Conservation (phyloP, 495 filamentous ascomycete genomes). For the Thozetella sp. region DNA sequence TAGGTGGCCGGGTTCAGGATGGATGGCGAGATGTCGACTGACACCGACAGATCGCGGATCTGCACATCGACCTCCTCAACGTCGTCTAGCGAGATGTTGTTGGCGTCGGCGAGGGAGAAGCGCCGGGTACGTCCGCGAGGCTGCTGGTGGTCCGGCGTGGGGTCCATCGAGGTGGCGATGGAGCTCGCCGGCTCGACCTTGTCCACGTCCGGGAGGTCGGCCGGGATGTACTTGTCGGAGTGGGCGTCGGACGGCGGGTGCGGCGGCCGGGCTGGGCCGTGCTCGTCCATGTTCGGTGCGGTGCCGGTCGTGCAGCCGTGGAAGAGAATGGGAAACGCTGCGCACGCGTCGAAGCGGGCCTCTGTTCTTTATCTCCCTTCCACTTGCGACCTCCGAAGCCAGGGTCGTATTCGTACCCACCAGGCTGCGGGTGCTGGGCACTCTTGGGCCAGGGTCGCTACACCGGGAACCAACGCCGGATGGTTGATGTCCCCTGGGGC, state of each 20-base stretch:
- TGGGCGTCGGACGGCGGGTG: neutral
- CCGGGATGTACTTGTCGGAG: neutral
- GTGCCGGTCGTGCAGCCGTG: neutral
- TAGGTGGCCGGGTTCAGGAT: slow-evolving; percentile 26
- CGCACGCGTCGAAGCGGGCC: no score
- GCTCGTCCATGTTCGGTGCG: neutral
- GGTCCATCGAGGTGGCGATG: slow-evolving; percentile 21
- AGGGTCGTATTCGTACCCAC: slow-evolving; percentile 1
- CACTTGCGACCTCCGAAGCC: no score
- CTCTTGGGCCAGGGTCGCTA: neutral
- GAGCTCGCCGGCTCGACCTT: slow-evolving; percentile 18
- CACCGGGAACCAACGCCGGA: no score
- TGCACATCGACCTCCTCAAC: slow-evolving; percentile 62
- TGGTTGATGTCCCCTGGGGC: no score
- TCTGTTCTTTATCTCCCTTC: neutral
- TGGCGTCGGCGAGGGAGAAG: slow-evolving; percentile 20
- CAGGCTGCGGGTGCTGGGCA: neutral
- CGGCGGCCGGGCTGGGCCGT: neutral
- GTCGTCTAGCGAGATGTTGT: slow-evolving; percentile 57
- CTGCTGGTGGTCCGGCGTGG: slow-evolving; percentile 7
- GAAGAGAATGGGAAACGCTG: neutral
- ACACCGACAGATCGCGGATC: slow-evolving; percentile 55
- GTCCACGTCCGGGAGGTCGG: slow-evolving; percentile 8
- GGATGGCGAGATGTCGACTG: slow-evolving; percentile 51
- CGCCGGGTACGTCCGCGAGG: slow-evolving; percentile 5